Evolutionary conservation across 2,329 filamentous ascomycete genomes (phyloP), one percentile per base, ranked within the genome.

Genomic region (Cordyceps militaris): DNA sequence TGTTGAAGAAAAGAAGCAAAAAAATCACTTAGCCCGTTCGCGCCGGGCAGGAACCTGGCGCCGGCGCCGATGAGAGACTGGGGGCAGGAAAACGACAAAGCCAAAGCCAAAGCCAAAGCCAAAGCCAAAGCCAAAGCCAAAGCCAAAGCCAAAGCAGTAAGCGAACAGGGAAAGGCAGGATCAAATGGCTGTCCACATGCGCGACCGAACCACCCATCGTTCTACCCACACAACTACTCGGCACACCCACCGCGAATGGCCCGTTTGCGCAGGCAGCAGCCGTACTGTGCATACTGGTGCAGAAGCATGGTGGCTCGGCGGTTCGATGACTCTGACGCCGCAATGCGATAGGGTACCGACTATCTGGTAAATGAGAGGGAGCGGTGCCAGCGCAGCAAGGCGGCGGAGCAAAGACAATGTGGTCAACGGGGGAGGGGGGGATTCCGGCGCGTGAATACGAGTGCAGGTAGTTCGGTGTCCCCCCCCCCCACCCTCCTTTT

Each of bases 291-390:
- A 43, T 43, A 14, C 19, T 10, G 10, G 28, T 24, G 50, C 26
- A 40, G 44, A 6, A 43, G 40, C 23, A 24, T 13, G 19, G 21
- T 36, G 34, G 34, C 7, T 8, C 21, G 16, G 46, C 9, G 46
- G 46, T 48, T 38, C 16, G n/a, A 34, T 53, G 49, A 51, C 32
- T 24, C 44, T 21, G n/a, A 43, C 8, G 43, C 8, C 34, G 44
- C 32, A 13, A 48, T 14, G 53, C 42, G 44, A 56, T 56, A 43
- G 53, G 53, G 14, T 56, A 56, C 53, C 53, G 53, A 56, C 32
- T 48, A 8, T 30, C 24, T 56, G 53, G 53, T 56, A 56, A 56
- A 48, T 56, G 53, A 56, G 40, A 49, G n/a, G 53, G 32, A 56
- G 40, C 28, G 53, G 43, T 56, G 53, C 53, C 43, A 56, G 43